Base-by-base conservation (phyloP, 23 red algal species). In the Agarophyton chilense region DNA sequence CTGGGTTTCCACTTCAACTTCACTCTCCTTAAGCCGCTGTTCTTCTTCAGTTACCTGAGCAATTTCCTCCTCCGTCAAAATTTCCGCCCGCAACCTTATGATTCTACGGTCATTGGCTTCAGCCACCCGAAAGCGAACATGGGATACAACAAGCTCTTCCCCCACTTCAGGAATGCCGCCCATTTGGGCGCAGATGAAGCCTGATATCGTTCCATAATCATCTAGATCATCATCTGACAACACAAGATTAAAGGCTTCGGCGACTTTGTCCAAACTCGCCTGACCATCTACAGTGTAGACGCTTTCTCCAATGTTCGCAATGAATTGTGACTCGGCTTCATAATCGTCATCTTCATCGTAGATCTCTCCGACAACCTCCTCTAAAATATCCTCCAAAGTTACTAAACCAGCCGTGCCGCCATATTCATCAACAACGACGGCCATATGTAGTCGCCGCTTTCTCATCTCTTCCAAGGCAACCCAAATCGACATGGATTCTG, bases 271-370 rank as follows among this genome's bases (percentile, higher is more conserved):
- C 9, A 95, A 68, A 47, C 93, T 72, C 25, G 97, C 65, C 40
- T 96, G 90, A 52, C 97, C 97, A 45, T 95, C 90, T 35, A 99
- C 90, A 18, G 42, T 25, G 51, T 73, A 99, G n/a, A 45, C 16
- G 40, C 86, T 68, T 42, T 94, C 68, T 26, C 39, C 33, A 11
- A 62, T 57, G 19, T 41, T 76, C 12, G 34, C 33, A 56, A 99
- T 91, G 28, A 93, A 86, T 52, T 86, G 82, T 52, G 60, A 60
- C 31, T 87, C 86, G 18, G 93, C 82, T 58, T 99, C 97, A 46
- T 79, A 79, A 39, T 96, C 97, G 64, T 99, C 97, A 87, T 99
- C 97, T 52, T 99, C 97, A 64, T 99, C 97, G 65, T 99, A 99
- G 33, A 99, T 99, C 43, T 99, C 97, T 35, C 97, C 97, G 16